Percentiles rank a stretch among this genome's conserved stretches.
These are phyloP conservation scores for Fusarium subtropicale DNA, from an alignment of 2,329 filamentous ascomycete genomes.

Conservation along the genomic window DNA sequence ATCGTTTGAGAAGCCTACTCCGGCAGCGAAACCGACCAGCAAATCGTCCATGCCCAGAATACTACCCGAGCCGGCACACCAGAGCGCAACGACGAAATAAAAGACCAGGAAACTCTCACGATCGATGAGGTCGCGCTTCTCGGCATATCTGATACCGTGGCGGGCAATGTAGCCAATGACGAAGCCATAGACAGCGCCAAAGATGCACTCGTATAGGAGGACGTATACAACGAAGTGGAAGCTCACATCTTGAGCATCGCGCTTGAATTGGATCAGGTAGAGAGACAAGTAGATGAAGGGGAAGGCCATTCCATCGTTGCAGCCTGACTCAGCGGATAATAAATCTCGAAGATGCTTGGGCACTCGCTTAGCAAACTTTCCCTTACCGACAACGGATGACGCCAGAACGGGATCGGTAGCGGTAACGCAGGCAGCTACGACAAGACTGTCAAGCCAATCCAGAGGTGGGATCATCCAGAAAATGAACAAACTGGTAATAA, in stretches of 20 bases:
- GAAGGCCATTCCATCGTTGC: constrained; percentile 99
- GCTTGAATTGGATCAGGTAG: constrained; percentile 87
- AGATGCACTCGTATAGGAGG: constrained; percentile 94
- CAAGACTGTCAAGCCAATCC: constrained; percentile 89
- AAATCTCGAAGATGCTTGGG: constrained; percentile 97
- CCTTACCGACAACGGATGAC: constrained; percentile 97
- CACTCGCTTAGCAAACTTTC: constrained; percentile 97
- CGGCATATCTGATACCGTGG: constrained; percentile 88
- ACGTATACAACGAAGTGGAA: constrained; percentile 91
- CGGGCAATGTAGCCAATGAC: constrained; percentile 88
- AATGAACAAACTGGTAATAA: constrained; percentile 90
- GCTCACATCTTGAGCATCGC: constrained; percentile 74
- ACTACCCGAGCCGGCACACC: constrained; percentile 93
- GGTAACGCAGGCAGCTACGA: constrained; percentile 91
- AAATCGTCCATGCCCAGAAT: constrained; percentile 93
- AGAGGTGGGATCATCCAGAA: constrained; percentile 88
- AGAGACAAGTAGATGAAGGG: constrained; percentile 94
- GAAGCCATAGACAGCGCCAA: constrained; percentile 91
- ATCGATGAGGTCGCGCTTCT: constrained; percentile 87
- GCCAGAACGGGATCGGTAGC: constrained; percentile 97
- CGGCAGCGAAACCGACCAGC: constrained; percentile 92
- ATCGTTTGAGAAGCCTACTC: constrained; percentile 99
- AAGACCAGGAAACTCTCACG: constrained; percentile 98
- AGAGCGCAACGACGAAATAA: constrained; percentile 96
- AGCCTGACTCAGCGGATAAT: constrained; percentile 95